These are phyloP conservation scores for Venustampulla echinocandica DNA, from an alignment of 495 filamentous ascomycete species.

Conservation along the genomic window DNA sequence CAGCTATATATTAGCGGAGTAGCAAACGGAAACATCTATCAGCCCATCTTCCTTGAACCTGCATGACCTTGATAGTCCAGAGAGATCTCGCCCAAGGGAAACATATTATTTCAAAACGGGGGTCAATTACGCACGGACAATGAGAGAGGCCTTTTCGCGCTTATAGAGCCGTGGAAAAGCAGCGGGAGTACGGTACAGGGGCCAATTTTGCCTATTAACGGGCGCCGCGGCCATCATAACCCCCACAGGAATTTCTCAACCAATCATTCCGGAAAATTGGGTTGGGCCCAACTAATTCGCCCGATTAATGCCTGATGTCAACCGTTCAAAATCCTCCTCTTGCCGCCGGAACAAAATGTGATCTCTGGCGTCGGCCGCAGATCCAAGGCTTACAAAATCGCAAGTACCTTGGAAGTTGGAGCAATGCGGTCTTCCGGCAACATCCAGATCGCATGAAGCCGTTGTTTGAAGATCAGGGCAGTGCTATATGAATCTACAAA, in stretches of 20 bases:
- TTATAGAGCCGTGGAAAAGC: slow-evolving; percentile 9
- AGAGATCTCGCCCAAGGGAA: background rate
- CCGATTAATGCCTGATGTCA: slow-evolving; percentile 10
- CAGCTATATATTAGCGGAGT: too few species aligned
- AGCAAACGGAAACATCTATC: too few species aligned
- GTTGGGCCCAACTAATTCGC: slow-evolving; percentile 11
- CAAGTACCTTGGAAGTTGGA: too few species aligned
- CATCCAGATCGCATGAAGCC: too few species aligned
- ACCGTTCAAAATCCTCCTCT: slow-evolving; percentile 16
- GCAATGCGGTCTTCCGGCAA: too few species aligned
- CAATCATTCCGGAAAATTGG: slow-evolving; percentile 17
- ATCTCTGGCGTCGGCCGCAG: too few species aligned
- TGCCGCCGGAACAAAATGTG: slow-evolving; percentile 12
- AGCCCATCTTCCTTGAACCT: background rate
- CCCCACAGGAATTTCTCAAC: slow-evolving; percentile 18
- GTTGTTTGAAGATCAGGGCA: too few species aligned
- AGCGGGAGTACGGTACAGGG: slow-evolving; percentile 5
- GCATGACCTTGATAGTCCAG: background rate
- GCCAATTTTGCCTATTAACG: slow-evolving; percentile 17
- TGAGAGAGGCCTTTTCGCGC: background rate
- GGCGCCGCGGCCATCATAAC: slow-evolving; percentile 4
- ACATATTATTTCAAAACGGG: background rate
- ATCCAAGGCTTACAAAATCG: too few species aligned
- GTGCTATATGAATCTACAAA: too few species aligned
- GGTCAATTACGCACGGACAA: slow-evolving; percentile 4